phyloP scores from a whole-genome alignment of 345 rosid species.

The Brassica cretica region DNA sequence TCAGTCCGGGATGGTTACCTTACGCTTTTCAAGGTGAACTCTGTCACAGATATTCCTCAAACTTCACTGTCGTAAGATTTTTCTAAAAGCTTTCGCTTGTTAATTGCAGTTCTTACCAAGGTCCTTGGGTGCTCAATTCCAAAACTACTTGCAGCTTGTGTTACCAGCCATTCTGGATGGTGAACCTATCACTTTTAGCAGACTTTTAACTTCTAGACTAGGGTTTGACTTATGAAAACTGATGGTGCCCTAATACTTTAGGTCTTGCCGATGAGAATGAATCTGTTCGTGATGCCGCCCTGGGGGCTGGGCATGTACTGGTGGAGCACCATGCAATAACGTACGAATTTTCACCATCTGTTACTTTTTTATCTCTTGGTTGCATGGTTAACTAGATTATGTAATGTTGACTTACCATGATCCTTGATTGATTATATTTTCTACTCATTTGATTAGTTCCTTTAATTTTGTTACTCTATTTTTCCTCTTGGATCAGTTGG shows the following conservation, averaged over 20 bases:
- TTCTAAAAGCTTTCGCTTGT: constrained; percentile 26
- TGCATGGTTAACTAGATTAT: neutral
- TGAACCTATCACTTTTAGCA: constrained; percentile 28
- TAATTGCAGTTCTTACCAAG: constrained; percentile 82
- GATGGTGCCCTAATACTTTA: constrained; percentile 38
- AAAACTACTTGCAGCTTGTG: constrained; percentile 90
- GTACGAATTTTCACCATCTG: constrained; percentile 39
- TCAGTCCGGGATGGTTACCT: constrained; percentile 98
- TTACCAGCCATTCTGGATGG: constrained; percentile 97
- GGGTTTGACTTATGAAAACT: constrained; percentile 25
- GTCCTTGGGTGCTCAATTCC: constrained; percentile 90
- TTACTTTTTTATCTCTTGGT: neutral
- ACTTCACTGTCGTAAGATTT: neutral
- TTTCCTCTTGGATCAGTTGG: neutral
- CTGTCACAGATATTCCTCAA: constrained; percentile 2
- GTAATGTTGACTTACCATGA: constrained; percentile 7
- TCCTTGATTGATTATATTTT: constrained; percentile 11
- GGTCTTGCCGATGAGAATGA: constrained; percentile 99
- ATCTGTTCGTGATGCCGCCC: constrained; percentile 98
- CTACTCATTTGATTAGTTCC: constrained; percentile 9
- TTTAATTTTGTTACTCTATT: neutral
- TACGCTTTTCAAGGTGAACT: constrained; percentile 86
- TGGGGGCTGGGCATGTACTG: constrained; percentile 96
- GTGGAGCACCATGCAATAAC: constrained; percentile 99
- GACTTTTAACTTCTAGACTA: constrained; percentile 15